Conservation (phyloP, 768 basidiomycete genomes). For the Russula lepida region DNA sequence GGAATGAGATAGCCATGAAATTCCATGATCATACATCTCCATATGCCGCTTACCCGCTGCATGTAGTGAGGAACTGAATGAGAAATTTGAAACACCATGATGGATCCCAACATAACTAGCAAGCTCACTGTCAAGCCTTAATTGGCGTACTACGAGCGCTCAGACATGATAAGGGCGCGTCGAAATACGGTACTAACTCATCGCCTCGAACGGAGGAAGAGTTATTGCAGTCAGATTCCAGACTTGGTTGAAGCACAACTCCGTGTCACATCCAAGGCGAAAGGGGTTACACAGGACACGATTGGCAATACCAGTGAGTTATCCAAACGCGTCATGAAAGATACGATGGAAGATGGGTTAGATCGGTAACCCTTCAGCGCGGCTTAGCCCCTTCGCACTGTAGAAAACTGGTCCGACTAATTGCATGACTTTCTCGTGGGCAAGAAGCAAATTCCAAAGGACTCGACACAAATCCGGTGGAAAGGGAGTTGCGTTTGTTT, state of each 20-base stretch:
- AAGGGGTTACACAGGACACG: background rate
- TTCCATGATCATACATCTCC: background rate
- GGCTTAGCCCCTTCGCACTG: too few relatives aligned
- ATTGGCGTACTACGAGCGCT: background rate
- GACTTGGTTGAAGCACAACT: background rate
- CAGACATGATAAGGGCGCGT: background rate
- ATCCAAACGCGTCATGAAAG: background rate
- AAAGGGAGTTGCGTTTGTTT: background rate
- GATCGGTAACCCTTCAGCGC: background rate
- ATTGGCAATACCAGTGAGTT: background rate
- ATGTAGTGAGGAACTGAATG: background rate
- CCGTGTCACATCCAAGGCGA: background rate
- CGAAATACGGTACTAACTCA: background rate
- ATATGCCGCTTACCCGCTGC: background rate
- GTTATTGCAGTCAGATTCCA: background rate
- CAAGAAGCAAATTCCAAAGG: background rate
- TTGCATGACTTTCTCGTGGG: background rate
- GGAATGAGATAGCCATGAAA: background rate
- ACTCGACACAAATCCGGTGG: background rate
- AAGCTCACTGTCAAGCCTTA: background rate
- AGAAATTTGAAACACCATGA: background rate
- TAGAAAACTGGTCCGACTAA: background rate
- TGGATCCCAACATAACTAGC: background rate
- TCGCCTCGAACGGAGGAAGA: background rate
- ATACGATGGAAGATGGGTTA: background rate